Base-by-base conservation (phyloP, 441 rosid genomes). In the Croton setiger region DNA sequence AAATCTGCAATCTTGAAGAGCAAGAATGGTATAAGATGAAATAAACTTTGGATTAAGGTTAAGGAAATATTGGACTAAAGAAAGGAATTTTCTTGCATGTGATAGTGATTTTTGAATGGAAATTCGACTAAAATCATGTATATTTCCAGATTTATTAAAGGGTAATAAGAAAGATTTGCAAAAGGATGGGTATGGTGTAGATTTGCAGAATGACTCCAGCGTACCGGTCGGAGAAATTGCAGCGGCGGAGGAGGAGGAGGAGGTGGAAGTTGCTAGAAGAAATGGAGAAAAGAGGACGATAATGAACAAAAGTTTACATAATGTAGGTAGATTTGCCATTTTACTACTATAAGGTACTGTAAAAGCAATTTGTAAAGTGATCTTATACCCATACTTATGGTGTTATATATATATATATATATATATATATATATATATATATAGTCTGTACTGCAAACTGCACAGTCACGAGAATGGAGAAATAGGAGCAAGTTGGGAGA, bases 1-100 rank as follows among this genome's bases (percentile, higher is more conserved):
- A 51, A 72, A 47, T 9, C 45, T 66, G 72, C 96, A 86, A 77
- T 87, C 96, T 21, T 81, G 60, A 44, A 87, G 78, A 10, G 96
- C 83, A 0, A 67, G 71, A 33, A 75, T 58, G 0, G 63, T 71
- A 0, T 21, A 37, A 21, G 37, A 33, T 55, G 69, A 33, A 43
- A 10, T 73, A 5, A 66, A 39, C 21, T 41, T 39, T 17, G 80
- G 63, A 8, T 81, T 47, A 0, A 63, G 73, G 18, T 33, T 13
- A 31, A 69, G 76, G 13, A 64, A 69, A 48, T 76, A 31, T 11
- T 73, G 21, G 36, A 78, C 56, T 1, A 70, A 54, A 0, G 72
- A 64, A 2, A 72, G 76, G 41, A 79, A 59, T 20, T 76, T 55
- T 37, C 48, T 45, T n/a, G 86, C 71, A 31, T 70, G 64, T 47